Evolutionary conservation across 768 basidiomycete species (phyloP), one percentile per base, ranked within the genome.

Genomic region (Serendipita vermifera): DNA sequence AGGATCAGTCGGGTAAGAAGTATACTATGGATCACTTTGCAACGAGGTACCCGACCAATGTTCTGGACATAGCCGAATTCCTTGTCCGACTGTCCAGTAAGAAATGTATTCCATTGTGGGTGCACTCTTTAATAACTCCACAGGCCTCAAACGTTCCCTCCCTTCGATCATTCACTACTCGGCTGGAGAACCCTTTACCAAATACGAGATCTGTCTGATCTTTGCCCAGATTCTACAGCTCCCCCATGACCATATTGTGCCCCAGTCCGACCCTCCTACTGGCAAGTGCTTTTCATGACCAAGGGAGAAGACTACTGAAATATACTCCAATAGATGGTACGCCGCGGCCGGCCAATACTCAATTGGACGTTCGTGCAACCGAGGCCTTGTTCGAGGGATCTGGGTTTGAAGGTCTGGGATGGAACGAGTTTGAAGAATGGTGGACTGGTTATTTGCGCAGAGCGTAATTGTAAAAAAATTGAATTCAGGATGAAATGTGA

Each of bases 1-100:
- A 80, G 59, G 88, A 93, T 64, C 87, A 86, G 61, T 85, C 84
- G 3, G 87, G 87, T 2, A 92, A 92, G 70, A 72, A 71, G 33
- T 92, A 92, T 73, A 89, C 82, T 67, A 97, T 97, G 94, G 94
- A 99, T 66, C 84, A 94, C 67, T 94, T 82, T 65, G 91, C 89
- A 22, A 87, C 84, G 15, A 78, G 94, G 27, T 94, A 85, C 70
- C 94, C 94, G 0, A 98, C 94, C 24, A 91, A 91, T 63, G 82
- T 89, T 9, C 63, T 82, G 31, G 93, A 97, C 64, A 84, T 97
- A 55, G 91, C 86, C 2, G 73, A 79, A 20, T 93, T 94, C 64
- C 74, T 97, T 31, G 81, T 83, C 38, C 81, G 86, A 35, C 73
- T 94, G 3, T 73, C 79, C 22, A 75, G 89, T 90, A 59, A 51